Evolutionary conservation across 345 rosid species (phyloP), one percentile per base, ranked within the genome.

Genomic region (Gossypium mustelinum): DNA sequence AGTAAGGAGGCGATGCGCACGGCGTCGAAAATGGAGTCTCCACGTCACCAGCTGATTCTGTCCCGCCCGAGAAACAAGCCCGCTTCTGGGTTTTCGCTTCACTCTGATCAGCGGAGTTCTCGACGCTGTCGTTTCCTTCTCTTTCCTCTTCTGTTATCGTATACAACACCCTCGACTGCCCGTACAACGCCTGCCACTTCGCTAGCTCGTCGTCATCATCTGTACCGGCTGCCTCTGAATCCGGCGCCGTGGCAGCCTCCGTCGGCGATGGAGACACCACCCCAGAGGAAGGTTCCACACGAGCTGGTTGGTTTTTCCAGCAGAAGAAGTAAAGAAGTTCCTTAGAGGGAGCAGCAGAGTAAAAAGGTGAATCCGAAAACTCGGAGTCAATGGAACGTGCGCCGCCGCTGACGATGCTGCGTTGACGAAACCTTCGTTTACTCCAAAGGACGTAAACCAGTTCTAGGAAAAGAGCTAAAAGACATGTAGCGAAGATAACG

Each of bases 261-360:
- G 77, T 3, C 2, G 72, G 77, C 2, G 73, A 58, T 2, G 81
- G 73, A 3, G 83, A 70, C 50, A 80, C 79, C 17, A 77, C 75
- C 63, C 60, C 73, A 4, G 60, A 17, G 0, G 79, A 71, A 9
- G 92, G 86, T 71, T 86, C 90, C 29, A 93, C 70, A 41, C 88
- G 86, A 54, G 48, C 29, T 18, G 81, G 75, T 75, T 87, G 86
- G 75, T 81, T 86, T 77, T 83, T 91, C 78, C 90, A 87, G 76
- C 89, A 86, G 85, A 87, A 93, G 82, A 88, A 87, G 89, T 90
- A 89, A 9, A 89, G 89, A 17, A 89, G 87, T 80, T 93, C 97
- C 80, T 89, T 93, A 1, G 94, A 87, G 2, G 89, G 88, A 66
- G 82, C 70, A 39, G 71, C n/a, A 4, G 39, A 34, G 63, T 73